Base-by-base conservation (phyloP, 169 alveolate species). In the Miamiensis avidus region DNA sequence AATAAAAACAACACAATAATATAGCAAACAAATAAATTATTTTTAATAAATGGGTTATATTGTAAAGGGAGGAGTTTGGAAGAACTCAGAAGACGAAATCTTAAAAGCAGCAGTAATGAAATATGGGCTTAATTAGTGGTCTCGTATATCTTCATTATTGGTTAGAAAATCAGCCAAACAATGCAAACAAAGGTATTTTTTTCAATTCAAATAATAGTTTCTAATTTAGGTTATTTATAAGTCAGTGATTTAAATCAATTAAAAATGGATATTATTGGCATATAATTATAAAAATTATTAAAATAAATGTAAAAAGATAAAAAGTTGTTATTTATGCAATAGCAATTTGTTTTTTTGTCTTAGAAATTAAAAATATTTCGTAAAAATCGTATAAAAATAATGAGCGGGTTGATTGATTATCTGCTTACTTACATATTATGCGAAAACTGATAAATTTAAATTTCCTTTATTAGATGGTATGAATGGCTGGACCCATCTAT, bases 71-170 rank as follows among this genome's bases (percentile, higher is more conserved):
- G 99, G 99, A 26, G 98, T 99, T 81, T 99, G 99, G 99, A 99
- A 99, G 93, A 99, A 99, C 97, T 97, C 99, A 83, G 99, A 99
- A 94, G 99, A 99, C 95, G 99, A 99, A 91, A 99, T 99, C 82
- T 99, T 99, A 84, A 99, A 99, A 94, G 99, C 99, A 11, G 99
- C 99, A 29, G 99, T 99, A 72, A 99, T 99, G 99, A 99, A 99
- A 91, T 99, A 99, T 91, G 99, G 99, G 72, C 97, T 99, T 31
- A 99, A 99, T 95, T 99, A 99, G 95, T 99, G 99, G 99, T 96
- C 99, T 1, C 93, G 99, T 74, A 99, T 99, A 32, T 99, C 99
- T 15, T 98, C 99, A 34, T 95, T 99, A 31, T 94, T 99, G 64
- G 99, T 99, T 20, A 91, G 99, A 89, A 99, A 99, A 91, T 98